Conservation (phyloP, 768 basidiomycete species). For the Gloeopeniophorella convolvens region DNA sequence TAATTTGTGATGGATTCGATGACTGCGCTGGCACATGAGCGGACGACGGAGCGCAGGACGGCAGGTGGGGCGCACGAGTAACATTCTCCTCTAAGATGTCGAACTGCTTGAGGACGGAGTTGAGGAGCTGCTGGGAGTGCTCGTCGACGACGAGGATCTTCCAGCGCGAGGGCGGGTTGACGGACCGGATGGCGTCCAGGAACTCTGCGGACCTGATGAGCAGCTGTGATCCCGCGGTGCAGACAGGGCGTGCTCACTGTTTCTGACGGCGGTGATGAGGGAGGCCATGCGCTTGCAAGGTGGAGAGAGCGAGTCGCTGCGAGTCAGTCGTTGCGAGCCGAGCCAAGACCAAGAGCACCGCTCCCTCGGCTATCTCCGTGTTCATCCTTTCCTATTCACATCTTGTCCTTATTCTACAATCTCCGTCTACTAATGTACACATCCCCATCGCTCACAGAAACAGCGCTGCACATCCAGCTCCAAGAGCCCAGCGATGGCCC, state of each 20-base stretch:
- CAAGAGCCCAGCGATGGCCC: not conserved
- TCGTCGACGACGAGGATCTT: conserved; percentile 98
- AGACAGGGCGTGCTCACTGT: conserved; percentile 28
- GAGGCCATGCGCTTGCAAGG: conserved; percentile 33
- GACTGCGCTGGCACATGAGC: conserved; percentile 41
- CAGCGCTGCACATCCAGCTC: not conserved
- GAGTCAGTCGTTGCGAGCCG: no score
- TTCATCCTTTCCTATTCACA: no score
- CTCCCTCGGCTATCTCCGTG: conserved; percentile 9
- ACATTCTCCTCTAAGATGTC: conserved; percentile 96
- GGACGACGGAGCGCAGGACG: not conserved
- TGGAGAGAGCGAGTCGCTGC: no score
- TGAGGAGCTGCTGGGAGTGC: conserved; percentile 76
- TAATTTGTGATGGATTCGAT: conserved; percentile 84
- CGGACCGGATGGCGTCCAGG: conserved; percentile 80
- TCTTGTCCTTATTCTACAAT: no score
- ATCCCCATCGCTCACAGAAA: no score
- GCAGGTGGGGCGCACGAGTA: conserved; percentile 57
- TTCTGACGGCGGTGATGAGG: conserved; percentile 37
- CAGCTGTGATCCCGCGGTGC: not conserved
- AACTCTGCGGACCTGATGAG: conserved; percentile 49
- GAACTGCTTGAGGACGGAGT: conserved; percentile 83
- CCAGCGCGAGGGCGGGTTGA: conserved; percentile 84
- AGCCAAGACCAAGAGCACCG: not conserved
- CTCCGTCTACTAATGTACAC: no score